Conservation (phyloP, 2,329 filamentous ascomycete genomes). For the Periconia sp. region DNA sequence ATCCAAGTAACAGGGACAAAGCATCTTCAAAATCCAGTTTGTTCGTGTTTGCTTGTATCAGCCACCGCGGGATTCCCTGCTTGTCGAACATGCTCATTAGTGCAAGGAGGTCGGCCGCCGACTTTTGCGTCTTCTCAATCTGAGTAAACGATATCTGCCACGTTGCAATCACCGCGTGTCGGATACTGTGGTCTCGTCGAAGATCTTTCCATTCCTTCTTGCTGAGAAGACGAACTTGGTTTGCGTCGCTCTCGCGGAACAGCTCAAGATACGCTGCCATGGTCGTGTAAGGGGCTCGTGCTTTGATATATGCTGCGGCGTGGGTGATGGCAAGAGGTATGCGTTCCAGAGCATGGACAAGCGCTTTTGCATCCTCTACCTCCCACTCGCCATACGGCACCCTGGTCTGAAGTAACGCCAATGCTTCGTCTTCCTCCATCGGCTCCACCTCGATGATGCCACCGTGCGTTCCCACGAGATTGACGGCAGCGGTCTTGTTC, state of each 20-base stretch:
- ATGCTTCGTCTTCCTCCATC: constrained; percentile 27
- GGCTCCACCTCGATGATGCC: constrained; percentile 22
- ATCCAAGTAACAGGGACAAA: constrained; percentile 8
- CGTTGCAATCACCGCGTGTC: constrained; percentile 42
- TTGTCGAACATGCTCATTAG: constrained; percentile 30
- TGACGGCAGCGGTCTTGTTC: constrained; percentile 15
- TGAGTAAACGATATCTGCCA: too few species aligned
- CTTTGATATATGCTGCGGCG: constrained; percentile 39
- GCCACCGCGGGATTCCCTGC: constrained; percentile 12
- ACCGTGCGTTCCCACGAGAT: constrained; percentile 16
- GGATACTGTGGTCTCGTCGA: constrained; percentile 36
- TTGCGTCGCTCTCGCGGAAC: constrained; percentile 44
- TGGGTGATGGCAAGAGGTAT: constrained; percentile 44
- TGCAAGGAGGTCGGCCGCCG: constrained; percentile 51
- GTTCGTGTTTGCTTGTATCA: constrained; percentile 2
- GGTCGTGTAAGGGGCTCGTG: constrained; percentile 13
- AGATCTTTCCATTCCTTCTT: constrained; percentile 31
- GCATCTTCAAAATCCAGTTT: constrained; percentile 14
- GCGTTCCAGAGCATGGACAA: constrained; percentile 31
- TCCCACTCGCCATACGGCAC: constrained; percentile 10
- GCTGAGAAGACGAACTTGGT: constrained; percentile 21
- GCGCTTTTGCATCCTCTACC: constrained; percentile 9
- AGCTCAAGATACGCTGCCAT: constrained; percentile 44
- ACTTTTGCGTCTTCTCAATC: constrained; percentile 14
- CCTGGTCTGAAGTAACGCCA: constrained; percentile 28